Evolutionary conservation across 2,329 filamentous ascomycete genomes (phyloP).

Genomic region (Aspergillus tubingensis): DNA sequence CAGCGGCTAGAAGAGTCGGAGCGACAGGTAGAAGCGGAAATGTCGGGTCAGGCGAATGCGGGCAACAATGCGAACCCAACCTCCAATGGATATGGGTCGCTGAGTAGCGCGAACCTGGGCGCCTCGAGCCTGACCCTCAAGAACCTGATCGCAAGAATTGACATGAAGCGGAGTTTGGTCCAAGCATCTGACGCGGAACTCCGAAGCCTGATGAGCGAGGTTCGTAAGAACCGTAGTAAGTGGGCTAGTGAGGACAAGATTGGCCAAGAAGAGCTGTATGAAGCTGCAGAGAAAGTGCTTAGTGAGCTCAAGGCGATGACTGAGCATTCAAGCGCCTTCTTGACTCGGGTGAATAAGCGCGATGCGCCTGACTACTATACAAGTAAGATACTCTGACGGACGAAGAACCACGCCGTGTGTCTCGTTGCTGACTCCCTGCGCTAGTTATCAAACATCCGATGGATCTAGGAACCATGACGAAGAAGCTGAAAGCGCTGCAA

Average conservation of each 20-base stretch:
- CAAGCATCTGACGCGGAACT: constrained; percentile 90
- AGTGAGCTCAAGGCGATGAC: constrained; percentile 96
- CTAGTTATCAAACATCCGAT: constrained; percentile 92
- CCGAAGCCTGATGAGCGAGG: constrained; percentile 91
- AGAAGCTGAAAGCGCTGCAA: constrained; percentile 80
- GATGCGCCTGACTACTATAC: constrained; percentile 95
- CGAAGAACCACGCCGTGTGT: background rate
- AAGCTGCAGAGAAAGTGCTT: constrained; percentile 93
- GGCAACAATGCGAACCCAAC: constrained; percentile 56
- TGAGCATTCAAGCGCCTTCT: constrained; percentile 94
- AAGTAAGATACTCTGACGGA: constrained; percentile 58
- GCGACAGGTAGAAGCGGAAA: constrained; percentile 92
- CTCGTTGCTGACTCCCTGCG: constrained; percentile 23
- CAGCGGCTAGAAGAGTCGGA: constrained; percentile 96
- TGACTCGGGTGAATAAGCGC: constrained; percentile 92
- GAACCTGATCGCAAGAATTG: constrained; percentile 93
- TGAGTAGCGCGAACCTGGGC: constrained; percentile 91
- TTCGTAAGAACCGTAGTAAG: constrained; percentile 96
- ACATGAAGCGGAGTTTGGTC: constrained; percentile 87
- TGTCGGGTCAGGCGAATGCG: constrained; percentile 66
- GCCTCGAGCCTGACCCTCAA: constrained; percentile 95
- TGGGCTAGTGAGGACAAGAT: constrained; percentile 98
- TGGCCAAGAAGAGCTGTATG: constrained; percentile 96
- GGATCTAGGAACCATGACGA: constrained; percentile 97
- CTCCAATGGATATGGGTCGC: constrained; percentile 74